phyloP scores from a whole-genome alignment of 768 basidiomycete genomes.

The Galerina sulciceps region DNA sequence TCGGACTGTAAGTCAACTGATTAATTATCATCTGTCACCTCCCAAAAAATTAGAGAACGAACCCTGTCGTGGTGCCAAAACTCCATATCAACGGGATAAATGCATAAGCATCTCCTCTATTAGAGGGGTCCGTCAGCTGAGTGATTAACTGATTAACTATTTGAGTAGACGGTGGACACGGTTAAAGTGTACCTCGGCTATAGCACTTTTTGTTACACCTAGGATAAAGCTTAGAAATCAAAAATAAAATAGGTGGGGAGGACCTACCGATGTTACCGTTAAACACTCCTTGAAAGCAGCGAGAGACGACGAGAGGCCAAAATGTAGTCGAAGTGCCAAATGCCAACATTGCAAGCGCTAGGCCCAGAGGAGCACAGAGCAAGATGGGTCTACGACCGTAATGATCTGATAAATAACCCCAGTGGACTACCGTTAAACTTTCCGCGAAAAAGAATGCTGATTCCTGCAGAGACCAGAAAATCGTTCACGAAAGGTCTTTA shows the following conservation, averaged over 20 bases:
- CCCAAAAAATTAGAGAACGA: conserved; percentile 46
- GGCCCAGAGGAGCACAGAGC: conserved; percentile 44
- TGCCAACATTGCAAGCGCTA: conserved; percentile 39
- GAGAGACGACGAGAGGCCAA: conserved; percentile 31
- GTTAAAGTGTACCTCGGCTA: conserved; percentile 41
- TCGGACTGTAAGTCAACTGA: conserved; percentile 48
- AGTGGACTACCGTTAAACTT: conserved; percentile 44
- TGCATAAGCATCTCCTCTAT: conserved; percentile 42
- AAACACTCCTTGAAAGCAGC: conserved; percentile 42
- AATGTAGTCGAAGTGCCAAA: conserved; percentile 49
- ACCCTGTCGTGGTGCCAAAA: conserved; percentile 36
- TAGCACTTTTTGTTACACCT: conserved; percentile 49
- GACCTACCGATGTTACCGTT: conserved; percentile 39
- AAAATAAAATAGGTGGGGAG: not conserved
- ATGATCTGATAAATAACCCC: conserved; percentile 48
- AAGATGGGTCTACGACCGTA: conserved; percentile 49
- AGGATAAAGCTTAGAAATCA: not conserved
- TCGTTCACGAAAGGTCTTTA: not conserved
- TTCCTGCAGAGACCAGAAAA: conserved; percentile 32
- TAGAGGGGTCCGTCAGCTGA: conserved; percentile 27
- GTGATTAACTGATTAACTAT: not conserved
- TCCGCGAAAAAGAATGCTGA: conserved; percentile 50
- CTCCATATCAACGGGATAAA: conserved; percentile 39
- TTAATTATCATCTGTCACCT: conserved; percentile 25
- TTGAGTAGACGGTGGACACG: not conserved